Evolutionary conservation across 176 grass and related monocot genomes (phyloP).

Genomic region (Triticum timopheevii): DNA sequence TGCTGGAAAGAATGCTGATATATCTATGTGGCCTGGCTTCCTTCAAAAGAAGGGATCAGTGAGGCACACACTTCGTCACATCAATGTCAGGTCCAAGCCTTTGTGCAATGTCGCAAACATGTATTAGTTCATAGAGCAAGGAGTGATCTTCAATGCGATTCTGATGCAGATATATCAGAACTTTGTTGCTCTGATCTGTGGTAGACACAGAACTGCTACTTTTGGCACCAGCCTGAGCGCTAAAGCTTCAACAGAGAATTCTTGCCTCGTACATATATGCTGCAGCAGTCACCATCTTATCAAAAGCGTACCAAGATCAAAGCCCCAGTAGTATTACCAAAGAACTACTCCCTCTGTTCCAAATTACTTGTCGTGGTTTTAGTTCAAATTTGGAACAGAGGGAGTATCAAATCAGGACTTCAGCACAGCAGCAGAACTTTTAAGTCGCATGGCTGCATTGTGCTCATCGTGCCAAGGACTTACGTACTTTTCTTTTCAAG

Average conservation of each 20-base stretch:
- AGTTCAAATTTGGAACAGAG: too few species aligned
- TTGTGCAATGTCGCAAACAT: background rate
- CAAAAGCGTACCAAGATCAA: background rate
- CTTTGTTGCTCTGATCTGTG: background rate
- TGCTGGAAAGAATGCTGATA: background rate
- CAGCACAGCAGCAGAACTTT: background rate
- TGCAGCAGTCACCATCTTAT: background rate
- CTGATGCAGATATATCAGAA: background rate
- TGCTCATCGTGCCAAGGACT: constrained; percentile 6
- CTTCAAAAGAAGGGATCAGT: background rate
- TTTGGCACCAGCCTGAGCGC: background rate
- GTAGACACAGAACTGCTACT: background rate
- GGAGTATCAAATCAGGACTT: background rate
- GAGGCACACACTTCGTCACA: background rate
- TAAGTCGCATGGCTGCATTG: background rate
- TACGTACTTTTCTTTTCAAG: background rate
- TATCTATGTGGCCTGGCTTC: background rate
- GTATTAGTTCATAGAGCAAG: background rate
- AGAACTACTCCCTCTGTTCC: background rate
- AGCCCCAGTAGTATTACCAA: background rate
- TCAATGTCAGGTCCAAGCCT: background rate
- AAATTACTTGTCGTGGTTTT: too few species aligned
- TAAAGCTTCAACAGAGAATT: background rate
- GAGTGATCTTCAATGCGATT: constrained; percentile 4
- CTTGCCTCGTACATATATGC: background rate